Evolutionary conservation across 805 yeast genomes (phyloP).

Genomic region (Schwanniomyces polymorphus): DNA sequence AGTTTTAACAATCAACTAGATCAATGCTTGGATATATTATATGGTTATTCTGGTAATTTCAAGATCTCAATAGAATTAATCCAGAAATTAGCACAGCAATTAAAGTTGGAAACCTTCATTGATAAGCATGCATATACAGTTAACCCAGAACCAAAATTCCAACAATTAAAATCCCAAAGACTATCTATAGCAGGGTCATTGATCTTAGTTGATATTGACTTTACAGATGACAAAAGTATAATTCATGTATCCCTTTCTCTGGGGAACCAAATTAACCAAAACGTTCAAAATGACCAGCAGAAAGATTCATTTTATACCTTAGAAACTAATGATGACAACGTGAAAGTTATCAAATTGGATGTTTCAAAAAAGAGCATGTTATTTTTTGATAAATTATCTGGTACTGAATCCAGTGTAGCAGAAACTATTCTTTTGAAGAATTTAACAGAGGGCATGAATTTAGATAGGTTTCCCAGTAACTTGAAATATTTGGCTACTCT

Average conservation of each 20-base stretch:
- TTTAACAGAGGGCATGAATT: constrained; percentile 14
- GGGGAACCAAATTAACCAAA: constrained; percentile 24
- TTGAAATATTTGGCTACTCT: constrained; percentile 35
- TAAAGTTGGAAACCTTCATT: constrained; percentile 41
- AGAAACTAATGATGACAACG: constrained; percentile 1
- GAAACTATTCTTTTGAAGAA: constrained; percentile 29
- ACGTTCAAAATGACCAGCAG: constrained; percentile 1
- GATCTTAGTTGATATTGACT: constrained; percentile 41
- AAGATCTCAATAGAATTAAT: constrained; percentile 35
- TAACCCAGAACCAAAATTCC: constrained; percentile 14
- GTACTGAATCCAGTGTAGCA: constrained; percentile 14
- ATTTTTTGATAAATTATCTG: constrained; percentile 15
- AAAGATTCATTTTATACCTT: background rate
- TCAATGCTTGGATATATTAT: constrained; percentile 23
- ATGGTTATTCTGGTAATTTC: constrained; percentile 31
- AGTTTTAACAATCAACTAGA: constrained; percentile 20
- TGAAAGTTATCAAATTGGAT: constrained; percentile 12
- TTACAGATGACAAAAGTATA: constrained; percentile 21
- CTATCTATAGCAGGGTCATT: constrained; percentile 43
- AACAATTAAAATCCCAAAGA: constrained; percentile 19
- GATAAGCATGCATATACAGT: constrained; percentile 34
- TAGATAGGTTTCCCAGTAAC: constrained; percentile 35
- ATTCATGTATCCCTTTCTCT: constrained; percentile 34
- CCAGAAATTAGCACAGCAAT: constrained; percentile 39
- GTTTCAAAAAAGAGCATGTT: constrained; percentile 12